Conservation (phyloP, 352 stramenopile genomes). For the Pythium insidiosum region DNA sequence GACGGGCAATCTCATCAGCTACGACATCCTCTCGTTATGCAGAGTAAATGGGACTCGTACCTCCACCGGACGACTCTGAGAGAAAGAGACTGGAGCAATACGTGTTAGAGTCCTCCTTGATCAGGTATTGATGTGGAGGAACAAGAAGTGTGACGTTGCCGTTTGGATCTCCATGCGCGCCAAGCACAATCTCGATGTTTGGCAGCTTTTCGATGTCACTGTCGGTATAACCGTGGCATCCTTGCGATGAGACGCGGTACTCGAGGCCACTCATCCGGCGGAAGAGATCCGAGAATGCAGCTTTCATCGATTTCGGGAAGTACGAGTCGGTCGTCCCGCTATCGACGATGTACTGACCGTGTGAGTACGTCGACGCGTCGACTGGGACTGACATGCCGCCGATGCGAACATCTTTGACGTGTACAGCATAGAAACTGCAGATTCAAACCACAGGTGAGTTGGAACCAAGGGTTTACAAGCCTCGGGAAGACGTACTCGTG, state of each 20-base stretch:
- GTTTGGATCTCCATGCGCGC: slow-evolving; percentile 44
- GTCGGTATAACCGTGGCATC: slow-evolving; percentile 45
- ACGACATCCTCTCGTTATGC: not conserved
- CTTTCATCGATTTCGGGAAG: slow-evolving; percentile 41
- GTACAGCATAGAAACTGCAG: slow-evolving; percentile 53
- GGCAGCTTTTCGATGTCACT: slow-evolving; percentile 42
- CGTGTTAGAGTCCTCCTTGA: slow-evolving; percentile 27
- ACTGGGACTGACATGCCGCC: slow-evolving; percentile 49
- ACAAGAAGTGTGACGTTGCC: slow-evolving; percentile 48
- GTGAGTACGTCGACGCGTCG: slow-evolving; percentile 21
- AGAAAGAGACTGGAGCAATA: slow-evolving; percentile 66
- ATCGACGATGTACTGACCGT: slow-evolving; percentile 73
- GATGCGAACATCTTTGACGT: slow-evolving; percentile 62
- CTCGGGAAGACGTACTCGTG: slow-evolving; percentile 23
- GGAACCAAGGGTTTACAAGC: too few relatives aligned
- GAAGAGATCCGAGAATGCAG: slow-evolving; percentile 49
- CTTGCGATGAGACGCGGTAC: slow-evolving; percentile 32
- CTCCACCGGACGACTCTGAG: slow-evolving; percentile 50
- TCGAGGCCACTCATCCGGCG: slow-evolving; percentile 33
- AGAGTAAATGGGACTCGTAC: slow-evolving; percentile 5
- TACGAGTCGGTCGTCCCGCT: slow-evolving; percentile 84
- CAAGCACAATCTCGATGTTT: slow-evolving; percentile 61
- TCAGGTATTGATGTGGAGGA: slow-evolving; percentile 56
- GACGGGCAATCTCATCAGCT: not conserved
- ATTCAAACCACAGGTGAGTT: slow-evolving; percentile 17